A percentile compares a stretch with the other conserved stretches of the same genome.
These are phyloP conservation scores for Yamadazyma laniorum DNA, from an alignment of 805 yeast genomes.

Conservation along the genomic window DNA sequence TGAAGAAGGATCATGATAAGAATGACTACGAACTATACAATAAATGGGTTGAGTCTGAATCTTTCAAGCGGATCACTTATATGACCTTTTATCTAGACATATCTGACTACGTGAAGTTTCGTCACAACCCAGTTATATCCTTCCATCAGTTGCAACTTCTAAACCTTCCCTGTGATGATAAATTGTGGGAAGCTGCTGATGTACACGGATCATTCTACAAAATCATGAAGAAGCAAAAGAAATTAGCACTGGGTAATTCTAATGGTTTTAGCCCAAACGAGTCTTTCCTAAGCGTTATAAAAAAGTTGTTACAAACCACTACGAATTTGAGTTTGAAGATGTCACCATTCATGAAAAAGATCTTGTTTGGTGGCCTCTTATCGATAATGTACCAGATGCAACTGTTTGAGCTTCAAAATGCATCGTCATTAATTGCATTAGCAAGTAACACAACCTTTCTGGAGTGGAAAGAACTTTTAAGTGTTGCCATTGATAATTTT, in stretches of 20 bases:
- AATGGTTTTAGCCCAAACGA: slow-evolving; percentile 15
- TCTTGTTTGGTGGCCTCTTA: slow-evolving; percentile 32
- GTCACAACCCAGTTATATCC: slow-evolving; percentile 56
- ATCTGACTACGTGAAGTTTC: slow-evolving; percentile 72
- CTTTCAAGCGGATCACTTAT: slow-evolving; percentile 72
- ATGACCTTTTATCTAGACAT: slow-evolving; percentile 83
- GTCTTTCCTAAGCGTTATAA: slow-evolving; percentile 55
- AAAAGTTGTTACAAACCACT: slow-evolving; percentile 46
- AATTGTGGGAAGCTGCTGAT: slow-evolving; percentile 39
- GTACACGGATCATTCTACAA: slow-evolving; percentile 39
- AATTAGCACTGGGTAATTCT: slow-evolving; percentile 17
- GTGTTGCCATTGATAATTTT: slow-evolving; percentile 65
- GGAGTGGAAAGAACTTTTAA: slow-evolving; percentile 69
- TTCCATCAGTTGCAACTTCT: slow-evolving; percentile 40
- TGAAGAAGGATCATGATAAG: slow-evolving; percentile 16
- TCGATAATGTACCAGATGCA: slow-evolving; percentile 31
- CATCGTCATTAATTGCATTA: slow-evolving; percentile 29
- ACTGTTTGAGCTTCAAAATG: slow-evolving; percentile 41
- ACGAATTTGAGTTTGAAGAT: slow-evolving; percentile 9
- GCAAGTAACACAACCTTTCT: slow-evolving; percentile 30
- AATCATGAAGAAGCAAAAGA: slow-evolving; percentile 36
- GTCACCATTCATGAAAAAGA: slow-evolving; percentile 60
- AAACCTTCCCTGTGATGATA: slow-evolving; percentile 40
- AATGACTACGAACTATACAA: slow-evolving; percentile 42
- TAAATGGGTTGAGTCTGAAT: slow-evolving; percentile 79